Conservation (phyloP, 208 protist genomes). For the Trichomonas vaginalis region DNA sequence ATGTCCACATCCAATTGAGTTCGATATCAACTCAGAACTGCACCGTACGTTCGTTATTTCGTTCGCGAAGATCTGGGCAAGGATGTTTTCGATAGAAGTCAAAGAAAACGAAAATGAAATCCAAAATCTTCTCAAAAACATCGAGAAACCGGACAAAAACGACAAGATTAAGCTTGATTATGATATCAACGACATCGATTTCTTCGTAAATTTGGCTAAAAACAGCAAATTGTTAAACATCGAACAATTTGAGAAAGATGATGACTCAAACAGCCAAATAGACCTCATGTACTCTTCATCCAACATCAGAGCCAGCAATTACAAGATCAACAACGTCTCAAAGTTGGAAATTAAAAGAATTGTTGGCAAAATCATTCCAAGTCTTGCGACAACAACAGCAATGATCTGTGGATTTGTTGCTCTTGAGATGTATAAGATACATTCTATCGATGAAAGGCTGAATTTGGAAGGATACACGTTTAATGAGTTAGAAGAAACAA, state of each 20-base stretch:
- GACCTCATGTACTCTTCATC: conserved; percentile 42
- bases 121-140: not conserved
- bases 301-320: conserved; percentile 48
- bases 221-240: conserved; percentile 30
- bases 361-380: conserved; percentile 95
- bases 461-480: not conserved
- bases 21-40: conserved; percentile 15
- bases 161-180: not conserved
- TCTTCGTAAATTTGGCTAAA: not conserved
- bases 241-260: conserved; percentile 52
- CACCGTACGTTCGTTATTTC: conserved; percentile 21
- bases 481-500: too few species aligned
- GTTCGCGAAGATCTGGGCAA: conserved; percentile 17
- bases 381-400: conserved; percentile 98
- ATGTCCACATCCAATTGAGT: conserved; percentile 17
- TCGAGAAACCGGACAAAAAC: not conserved
- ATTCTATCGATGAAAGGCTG: conserved; percentile 19
- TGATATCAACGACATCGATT: not conserved
- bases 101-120: not conserved
- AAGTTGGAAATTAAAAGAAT: conserved; percentile 33
- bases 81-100: conserved; percentile 13
- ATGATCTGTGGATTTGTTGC: conserved; percentile 84
- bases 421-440: conserved; percentile 87
- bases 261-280: conserved; percentile 53
- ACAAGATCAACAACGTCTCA: conserved; percentile 34